Evolutionary conservation across 176 grass and related monocot species (phyloP), one percentile per base, ranked within the genome.

Genomic region (Luzula sylvatica): DNA sequence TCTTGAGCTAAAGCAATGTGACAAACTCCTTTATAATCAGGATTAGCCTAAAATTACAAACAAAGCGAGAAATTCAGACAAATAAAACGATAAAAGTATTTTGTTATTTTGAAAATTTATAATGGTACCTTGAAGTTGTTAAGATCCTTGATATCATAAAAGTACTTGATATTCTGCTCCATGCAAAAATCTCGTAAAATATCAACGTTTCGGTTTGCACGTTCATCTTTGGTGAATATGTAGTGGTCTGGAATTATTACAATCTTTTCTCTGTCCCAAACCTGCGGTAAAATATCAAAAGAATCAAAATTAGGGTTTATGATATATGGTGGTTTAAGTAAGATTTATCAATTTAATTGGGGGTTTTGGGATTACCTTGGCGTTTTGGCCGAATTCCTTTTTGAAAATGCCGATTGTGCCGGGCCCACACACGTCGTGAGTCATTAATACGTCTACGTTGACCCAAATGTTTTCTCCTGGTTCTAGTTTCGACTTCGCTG

Each of bases 381-480:
- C 81, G 55, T 90, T 71, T 58, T 86, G 52, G 44, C 92, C 92
- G 42, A 96, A 96, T 40, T 96, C 92, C 63, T 56, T 72, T 59
- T 89, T 86, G 68, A 96, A 89, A 57, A 96, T 90, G 20, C 85
- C 92, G 15, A 96, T 80, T 7, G 85, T 90, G 20, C 85, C 85
- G 0, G 92, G 85, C 1, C 85, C 81, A 50, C 81, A 77, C 2
- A 90, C 85, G 48, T 96, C 92, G 46, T 96, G 92, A 39, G 92
- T 96, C 92, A 96, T 96, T 44, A 96, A 55, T 54, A 89, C 92
- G 71, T 96, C 92, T 9, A 96, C 75, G 69, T 90, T 72, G 45
- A 90, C 92, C 85, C 92, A 96, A 25, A 96, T 73, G 66, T 96
- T 96, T 62, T 96, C 92, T 35, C 92, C 85, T 24, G 92, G 85